Conservation (phyloP, 2,329 filamentous ascomycete genomes). For the Lachnellula arida region DNA sequence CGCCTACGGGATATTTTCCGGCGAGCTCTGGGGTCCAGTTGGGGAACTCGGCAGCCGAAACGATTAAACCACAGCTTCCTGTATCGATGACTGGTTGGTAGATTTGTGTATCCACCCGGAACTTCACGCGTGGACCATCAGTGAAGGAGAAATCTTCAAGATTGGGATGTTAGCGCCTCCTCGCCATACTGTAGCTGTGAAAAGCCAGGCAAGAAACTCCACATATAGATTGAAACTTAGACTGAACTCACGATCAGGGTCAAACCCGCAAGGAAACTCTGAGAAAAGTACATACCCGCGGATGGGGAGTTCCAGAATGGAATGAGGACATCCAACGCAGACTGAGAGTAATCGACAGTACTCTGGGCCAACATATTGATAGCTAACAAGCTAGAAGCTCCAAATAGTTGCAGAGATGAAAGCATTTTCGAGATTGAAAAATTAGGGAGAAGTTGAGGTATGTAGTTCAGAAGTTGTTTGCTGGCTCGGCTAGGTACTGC, state of each 20-base stretch:
- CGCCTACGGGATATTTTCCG: slow-evolving; percentile 1
- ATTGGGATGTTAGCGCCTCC: too few relatives aligned
- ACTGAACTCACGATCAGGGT: neutral
- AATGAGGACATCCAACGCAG: neutral
- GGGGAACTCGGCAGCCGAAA: slow-evolving; percentile 6
- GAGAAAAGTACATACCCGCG: neutral
- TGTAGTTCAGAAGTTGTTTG: too few relatives aligned
- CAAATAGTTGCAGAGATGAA: neutral
- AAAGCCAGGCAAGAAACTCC: too few relatives aligned
- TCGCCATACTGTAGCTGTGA: too few relatives aligned
- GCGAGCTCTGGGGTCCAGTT: neutral
- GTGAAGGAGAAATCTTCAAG: neutral
- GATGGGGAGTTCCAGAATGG: neutral
- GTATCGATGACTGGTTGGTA: slow-evolving; percentile 5
- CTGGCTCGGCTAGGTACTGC: too few relatives aligned
- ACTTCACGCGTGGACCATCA: neutral
- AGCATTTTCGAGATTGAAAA: neutral
- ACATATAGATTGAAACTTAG: neutral
- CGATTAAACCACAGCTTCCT: slow-evolving; percentile 6
- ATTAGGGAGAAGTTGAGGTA: neutral
- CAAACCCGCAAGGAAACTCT: neutral
- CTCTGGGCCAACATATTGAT: neutral
- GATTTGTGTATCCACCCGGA: neutral
- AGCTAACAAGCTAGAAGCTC: neutral
- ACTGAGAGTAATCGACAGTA: neutral